Evolutionary conservation across 1,139 yeast genomes (phyloP).

Genomic region (Yamadazyma jaroonii): DNA sequence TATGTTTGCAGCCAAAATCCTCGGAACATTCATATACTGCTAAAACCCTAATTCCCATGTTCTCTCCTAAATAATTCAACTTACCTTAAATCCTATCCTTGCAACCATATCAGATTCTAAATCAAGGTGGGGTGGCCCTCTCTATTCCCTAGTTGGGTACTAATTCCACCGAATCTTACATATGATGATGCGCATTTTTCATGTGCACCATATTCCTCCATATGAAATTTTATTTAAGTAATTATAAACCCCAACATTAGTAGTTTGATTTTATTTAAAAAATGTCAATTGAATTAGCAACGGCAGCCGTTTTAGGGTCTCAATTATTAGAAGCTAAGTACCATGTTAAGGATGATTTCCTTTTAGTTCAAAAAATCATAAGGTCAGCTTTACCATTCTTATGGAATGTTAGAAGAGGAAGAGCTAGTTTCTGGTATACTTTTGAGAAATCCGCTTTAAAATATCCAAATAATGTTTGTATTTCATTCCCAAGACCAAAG

Average conservation of each 20-base stretch:
- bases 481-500: constrained; percentile 62
- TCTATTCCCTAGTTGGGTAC: too few relatives aligned
- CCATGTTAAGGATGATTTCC: constrained; percentile 53
- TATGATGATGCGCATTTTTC: not conserved
- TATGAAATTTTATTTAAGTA: constrained; percentile 1
- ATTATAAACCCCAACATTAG: not conserved
- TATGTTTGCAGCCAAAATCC: too few relatives aligned
- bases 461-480: constrained; percentile 53
- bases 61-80: too few relatives aligned
- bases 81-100: too few relatives aligned
- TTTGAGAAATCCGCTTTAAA: constrained; percentile 52
- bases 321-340: constrained; percentile 51
- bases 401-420: constrained; percentile 40
- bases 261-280: not conserved
- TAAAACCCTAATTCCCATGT: too few relatives aligned
- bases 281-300: constrained; percentile 32
- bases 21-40: too few relatives aligned
- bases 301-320: constrained; percentile 44
- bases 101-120: too few relatives aligned
- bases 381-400: constrained; percentile 42
- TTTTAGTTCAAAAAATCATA: constrained; percentile 43
- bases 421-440: constrained; percentile 64
- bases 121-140: too few relatives aligned
- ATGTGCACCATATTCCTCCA: not conserved
- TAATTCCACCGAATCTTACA: not conserved